These are phyloP conservation scores for Pseudonectria foliicola DNA, from an alignment of 2,329 filamentous ascomycete genomes.

Conservation along the genomic window DNA sequence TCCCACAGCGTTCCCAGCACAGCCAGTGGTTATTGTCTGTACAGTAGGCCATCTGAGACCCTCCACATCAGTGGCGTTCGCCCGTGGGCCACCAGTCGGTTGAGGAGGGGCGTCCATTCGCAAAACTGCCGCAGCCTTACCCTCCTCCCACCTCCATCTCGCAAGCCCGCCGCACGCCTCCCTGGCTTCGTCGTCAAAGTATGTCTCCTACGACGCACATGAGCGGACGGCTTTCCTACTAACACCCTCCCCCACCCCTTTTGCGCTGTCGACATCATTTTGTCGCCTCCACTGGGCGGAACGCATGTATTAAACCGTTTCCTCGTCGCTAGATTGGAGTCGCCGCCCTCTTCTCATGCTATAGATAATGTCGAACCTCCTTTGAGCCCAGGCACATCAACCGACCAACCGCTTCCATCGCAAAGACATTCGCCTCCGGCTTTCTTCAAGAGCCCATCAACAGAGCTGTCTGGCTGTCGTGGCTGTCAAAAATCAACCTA, in stretches of 20 bases:
- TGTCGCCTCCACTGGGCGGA: slow-evolving; percentile 5
- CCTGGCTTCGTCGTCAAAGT: slow-evolving; percentile 2
- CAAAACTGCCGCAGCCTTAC: slow-evolving; percentile 27
- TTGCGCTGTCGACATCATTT: slow-evolving; percentile 14
- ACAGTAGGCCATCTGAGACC: slow-evolving; percentile 22
- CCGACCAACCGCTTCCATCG: no score
- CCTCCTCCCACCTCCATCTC: slow-evolving; percentile 19
- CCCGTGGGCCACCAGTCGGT: slow-evolving; percentile 13
- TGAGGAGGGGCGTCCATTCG: slow-evolving; percentile 18
- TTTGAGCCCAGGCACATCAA: no score
- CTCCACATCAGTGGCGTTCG: slow-evolving; percentile 26
- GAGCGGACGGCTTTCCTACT: slow-evolving; percentile 4
- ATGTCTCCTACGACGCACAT: slow-evolving; percentile 2
- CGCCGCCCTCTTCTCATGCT: no score
- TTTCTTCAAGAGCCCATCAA: no score
- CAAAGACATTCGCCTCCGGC: no score
- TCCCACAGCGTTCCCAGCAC: slow-evolving; percentile 17
- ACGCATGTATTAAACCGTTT: slow-evolving; percentile 16
- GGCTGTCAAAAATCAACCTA: slow-evolving; percentile 22
- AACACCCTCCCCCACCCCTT: slow-evolving; percentile 1
- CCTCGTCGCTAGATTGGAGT: slow-evolving; percentile 8
- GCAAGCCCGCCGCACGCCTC: not conserved
- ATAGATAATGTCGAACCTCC: slow-evolving; percentile 1
- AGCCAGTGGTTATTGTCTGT: slow-evolving; percentile 16
- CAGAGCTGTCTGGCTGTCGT: slow-evolving; percentile 23